Evolutionary conservation across 2,329 filamentous ascomycete genomes (phyloP).

Genomic region (Biscogniauxia mediterranea): DNA sequence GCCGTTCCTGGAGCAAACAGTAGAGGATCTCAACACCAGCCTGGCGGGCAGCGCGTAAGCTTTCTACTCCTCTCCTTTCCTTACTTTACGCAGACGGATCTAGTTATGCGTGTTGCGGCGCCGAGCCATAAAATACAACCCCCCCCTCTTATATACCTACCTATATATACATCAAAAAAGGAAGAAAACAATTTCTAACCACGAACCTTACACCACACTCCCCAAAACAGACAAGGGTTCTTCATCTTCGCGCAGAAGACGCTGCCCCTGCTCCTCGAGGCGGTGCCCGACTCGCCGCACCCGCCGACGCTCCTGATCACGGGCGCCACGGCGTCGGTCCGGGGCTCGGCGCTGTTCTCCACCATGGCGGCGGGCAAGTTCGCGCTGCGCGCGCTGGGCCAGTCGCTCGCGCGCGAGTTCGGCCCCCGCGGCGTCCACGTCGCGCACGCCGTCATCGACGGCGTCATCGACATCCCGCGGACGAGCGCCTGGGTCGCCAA

Average conservation of each 20-base stretch:
- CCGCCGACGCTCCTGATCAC: conserved; percentile 74
- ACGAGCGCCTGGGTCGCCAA: conserved; percentile 50
- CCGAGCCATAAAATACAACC: too few species aligned
- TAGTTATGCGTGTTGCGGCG: neutral
- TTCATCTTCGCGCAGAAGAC: conserved; percentile 67
- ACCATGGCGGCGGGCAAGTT: conserved; percentile 70
- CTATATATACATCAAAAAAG: too few species aligned
- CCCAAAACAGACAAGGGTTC: conserved; percentile 51
- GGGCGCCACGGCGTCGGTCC: conserved; percentile 70
- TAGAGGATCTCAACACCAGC: conserved; percentile 48
- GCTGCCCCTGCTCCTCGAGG: conserved; percentile 63
- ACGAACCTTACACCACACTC: too few species aligned
- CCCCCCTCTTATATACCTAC: too few species aligned
- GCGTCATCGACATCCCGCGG: conserved; percentile 70
- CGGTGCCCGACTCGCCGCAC: conserved; percentile 46
- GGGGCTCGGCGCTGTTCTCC: conserved; percentile 61
- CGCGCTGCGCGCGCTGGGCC: conserved; percentile 64
- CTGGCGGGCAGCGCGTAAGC: conserved; percentile 51
- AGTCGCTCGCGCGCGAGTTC: conserved; percentile 70
- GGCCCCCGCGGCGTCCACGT: conserved; percentile 73
- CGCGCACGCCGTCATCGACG: conserved; percentile 71
- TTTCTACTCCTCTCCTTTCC: neutral
- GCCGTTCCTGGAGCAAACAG: conserved; percentile 57
- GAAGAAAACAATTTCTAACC: too few species aligned
- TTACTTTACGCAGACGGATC: neutral